phyloP scores from a whole-genome alignment of 805 yeast genomes.

The Barnettozyma pratensis region DNA sequence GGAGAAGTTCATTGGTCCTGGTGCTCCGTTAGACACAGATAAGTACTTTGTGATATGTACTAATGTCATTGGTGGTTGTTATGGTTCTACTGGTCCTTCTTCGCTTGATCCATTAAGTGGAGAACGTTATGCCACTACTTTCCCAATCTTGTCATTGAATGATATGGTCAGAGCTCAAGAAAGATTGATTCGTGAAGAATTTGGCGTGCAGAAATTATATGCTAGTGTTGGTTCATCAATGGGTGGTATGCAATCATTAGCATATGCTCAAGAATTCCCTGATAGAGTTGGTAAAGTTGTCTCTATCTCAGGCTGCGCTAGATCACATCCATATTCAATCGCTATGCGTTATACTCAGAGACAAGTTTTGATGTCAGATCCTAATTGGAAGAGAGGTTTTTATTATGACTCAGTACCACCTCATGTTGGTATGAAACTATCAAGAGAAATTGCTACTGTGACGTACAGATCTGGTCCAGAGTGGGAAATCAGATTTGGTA shows the following conservation, averaged over 20 bases:
- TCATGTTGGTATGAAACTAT: slow-evolving; percentile 90
- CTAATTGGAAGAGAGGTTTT: slow-evolving; percentile 89
- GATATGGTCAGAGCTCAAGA: slow-evolving; percentile 93
- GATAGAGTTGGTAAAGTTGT: slow-evolving; percentile 68
- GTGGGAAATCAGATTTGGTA: slow-evolving; percentile 91
- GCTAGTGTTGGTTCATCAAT: slow-evolving; percentile 88
- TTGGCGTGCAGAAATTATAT: slow-evolving; percentile 58
- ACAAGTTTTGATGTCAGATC: slow-evolving; percentile 91
- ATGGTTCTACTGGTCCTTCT: slow-evolving; percentile 92
- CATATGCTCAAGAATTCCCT: slow-evolving; percentile 81
- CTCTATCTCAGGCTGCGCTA: slow-evolving; percentile 87
- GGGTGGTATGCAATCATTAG: slow-evolving; percentile 99
- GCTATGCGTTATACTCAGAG: slow-evolving; percentile 92
- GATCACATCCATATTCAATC: slow-evolving; percentile 90
- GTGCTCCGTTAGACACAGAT: slow-evolving; percentile 67
- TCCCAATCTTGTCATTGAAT: slow-evolving; percentile 78
- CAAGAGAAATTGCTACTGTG: slow-evolving; percentile 90
- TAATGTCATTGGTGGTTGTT: slow-evolving; percentile 91
- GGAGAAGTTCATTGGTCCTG: slow-evolving; percentile 91
- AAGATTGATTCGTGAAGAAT: slow-evolving; percentile 53
- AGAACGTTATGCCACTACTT: slow-evolving; percentile 73
- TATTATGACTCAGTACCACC: slow-evolving; percentile 81
- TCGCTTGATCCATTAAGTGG: slow-evolving; percentile 66
- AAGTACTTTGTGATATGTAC: slow-evolving; percentile 83
- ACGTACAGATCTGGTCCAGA: slow-evolving; percentile 95